Evolutionary conservation across 495 filamentous ascomycete genomes (phyloP), one percentile per base, ranked within the genome.

Genomic region (Xylaria nigripes): DNA sequence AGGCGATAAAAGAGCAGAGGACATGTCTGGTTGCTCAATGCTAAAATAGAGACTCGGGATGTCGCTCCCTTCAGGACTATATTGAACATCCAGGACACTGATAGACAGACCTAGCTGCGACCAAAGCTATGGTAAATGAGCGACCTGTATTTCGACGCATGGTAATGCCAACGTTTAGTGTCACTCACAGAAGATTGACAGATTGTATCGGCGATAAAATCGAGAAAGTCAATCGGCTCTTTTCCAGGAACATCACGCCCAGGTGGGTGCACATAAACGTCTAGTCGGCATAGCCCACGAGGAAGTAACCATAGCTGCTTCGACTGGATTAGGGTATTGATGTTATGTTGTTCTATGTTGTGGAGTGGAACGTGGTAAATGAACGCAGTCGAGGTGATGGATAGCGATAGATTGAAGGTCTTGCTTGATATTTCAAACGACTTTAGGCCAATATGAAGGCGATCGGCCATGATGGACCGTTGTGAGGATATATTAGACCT

Each of bases 31-130:
- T 49, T 67, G 64, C 49, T 64, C 64, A 30, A 67, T 46, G 38
- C 61, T 60, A 24, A 64, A 64, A 53, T 61, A 67, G 12, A 67
- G 55, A 21, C 62, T 64, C n/a, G 64, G 64, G 16, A 46, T 51
- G 6, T 58, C 56, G 23, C 51, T 50, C n/a, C 60, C 58, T 45
- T 48, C 29, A n/a, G 52, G 56, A 7, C 54, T 46, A 34, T 57
- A 51, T 21, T 64, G 59, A 30, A 64, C 50, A 15, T 62, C 57
- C 18, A 62, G 52, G 47, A 55, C 43, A 25, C 60, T 51, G 36
- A 64, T 58, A 0, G 32, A 50, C 13, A 67, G 55, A 27, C 59
- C 59, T 19, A 64, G 55, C 19, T 54, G 27, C 4, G 55, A 25
- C 64, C 64, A 67, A 13, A 67, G 18, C 64, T 67, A 46, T 21